Base-by-base conservation (phyloP, 2,329 filamentous ascomycete species). In the Hypoxylon sp. region DNA sequence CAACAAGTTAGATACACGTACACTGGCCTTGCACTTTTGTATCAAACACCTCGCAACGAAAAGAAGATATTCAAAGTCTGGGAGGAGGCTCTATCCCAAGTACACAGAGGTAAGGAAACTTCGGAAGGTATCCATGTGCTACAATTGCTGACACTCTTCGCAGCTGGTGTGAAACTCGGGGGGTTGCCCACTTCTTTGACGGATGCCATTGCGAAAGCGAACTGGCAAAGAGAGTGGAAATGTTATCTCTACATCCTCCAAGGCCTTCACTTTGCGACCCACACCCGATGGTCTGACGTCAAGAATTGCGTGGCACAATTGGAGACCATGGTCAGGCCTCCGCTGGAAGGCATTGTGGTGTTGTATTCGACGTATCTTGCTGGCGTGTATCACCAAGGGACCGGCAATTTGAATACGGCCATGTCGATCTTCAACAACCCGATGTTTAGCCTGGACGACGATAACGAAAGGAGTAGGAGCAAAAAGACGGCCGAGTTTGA, bases 381-480 rank as follows among this genome's bases (percentile, higher is more conserved):
- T 1, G 92, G 88, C 0, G 81, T 89, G 5, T 88, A 91, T 61
- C 77, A 85, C 42, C 93, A 97, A 73, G 89, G 87, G 12, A 86
- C 80, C 4, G 91, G 91, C 11, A 79, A 91, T 57, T 77, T 94
- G 1, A 74, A 82, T n/a, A 73, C 75, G 2, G 91, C 93, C 3
- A 73, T 91, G 9, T 62, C 75, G 3, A 78, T 87, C 7, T 96
- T 90, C 70, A 78, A 82, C 52, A 79, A 84, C 29, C 73, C 79
- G 1, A 71, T 75, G 12, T 85, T 96, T 60, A 73, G 75, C 1
- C 71, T 90, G 15, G 59, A 73, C 16, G 48, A 76, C 46, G 60
- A 77, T 55, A 62, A 74, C 52, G 57, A 72, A 23, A 65, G 63
- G 20, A 63, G 63, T n/a, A 66, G 65, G 25, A 72, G 73, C 31